These are phyloP conservation scores for Smittium mucronatum DNA, from an alignment of 371 early-diverging fungal species.

Conservation along the genomic window DNA sequence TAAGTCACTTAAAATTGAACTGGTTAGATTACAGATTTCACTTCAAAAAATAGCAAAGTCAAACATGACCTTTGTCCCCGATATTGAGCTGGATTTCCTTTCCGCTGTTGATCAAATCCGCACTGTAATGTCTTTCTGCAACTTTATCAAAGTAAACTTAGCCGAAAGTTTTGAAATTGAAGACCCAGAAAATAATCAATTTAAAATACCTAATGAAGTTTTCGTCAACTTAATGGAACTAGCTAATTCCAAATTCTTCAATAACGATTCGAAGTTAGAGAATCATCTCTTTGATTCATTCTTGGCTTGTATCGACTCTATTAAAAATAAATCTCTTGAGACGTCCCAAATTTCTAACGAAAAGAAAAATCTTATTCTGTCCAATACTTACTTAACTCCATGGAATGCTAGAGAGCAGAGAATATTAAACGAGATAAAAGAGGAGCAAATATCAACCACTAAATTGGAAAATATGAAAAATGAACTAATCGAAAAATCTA, in stretches of 20 bases:
- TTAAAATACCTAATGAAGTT: not conserved
- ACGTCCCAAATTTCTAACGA: not conserved
- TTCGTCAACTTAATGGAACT: not conserved
- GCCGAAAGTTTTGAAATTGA: not conserved
- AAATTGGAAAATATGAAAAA: not conserved
- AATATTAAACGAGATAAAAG: not conserved
- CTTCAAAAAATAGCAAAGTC: slow-evolving; percentile 4
- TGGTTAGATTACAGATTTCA: not conserved
- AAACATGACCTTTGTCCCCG: not conserved
- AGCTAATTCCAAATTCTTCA: not conserved
- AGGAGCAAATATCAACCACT: not conserved
- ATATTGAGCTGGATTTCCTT: not conserved
- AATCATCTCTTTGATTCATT: not conserved
- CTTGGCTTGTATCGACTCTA: not conserved
- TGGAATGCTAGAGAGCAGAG: not conserved
- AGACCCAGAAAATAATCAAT: not conserved
- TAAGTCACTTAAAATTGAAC: slow-evolving; percentile 8
- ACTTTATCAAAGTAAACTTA: not conserved
- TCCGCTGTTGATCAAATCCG: not conserved
- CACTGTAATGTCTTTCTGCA: not conserved
- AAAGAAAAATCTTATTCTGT: not conserved
- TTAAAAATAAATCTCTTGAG: not conserved
- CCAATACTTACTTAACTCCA: not conserved
- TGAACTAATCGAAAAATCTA: not conserved
- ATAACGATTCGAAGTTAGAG: not conserved